phyloP scores from a whole-genome alignment of 2,329 filamentous ascomycete species.

The Ophiostoma angusticollis region DNA sequence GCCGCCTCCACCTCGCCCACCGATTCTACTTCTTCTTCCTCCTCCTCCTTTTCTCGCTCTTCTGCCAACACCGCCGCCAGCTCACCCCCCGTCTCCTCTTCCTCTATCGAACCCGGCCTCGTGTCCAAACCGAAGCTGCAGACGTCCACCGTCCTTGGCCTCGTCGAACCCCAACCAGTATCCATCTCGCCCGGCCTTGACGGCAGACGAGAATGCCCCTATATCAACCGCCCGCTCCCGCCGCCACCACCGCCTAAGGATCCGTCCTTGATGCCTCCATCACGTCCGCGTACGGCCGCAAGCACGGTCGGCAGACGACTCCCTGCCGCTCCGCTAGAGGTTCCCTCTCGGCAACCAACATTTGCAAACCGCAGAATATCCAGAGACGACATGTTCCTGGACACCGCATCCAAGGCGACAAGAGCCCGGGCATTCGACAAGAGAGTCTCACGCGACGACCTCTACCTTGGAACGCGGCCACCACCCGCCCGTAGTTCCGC shows the following conservation, averaged over 20 bases:
- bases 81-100: constrained; percentile 8
- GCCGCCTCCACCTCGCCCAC: constrained; percentile 1
- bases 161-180: constrained; percentile 20
- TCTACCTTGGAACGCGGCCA: constrained; percentile 18
- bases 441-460: constrained; percentile 30
- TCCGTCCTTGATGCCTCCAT: constrained; percentile 13
- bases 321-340: background rate
- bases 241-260: constrained; percentile 18
- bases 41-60: background rate
- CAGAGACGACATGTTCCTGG: constrained; percentile 27
- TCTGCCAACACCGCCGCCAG: constrained; percentile 3
- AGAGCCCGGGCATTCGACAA: constrained; percentile 3
- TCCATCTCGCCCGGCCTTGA: constrained; percentile 18
- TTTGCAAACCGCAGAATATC: constrained; percentile 26
- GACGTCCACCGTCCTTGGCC: constrained; percentile 18
- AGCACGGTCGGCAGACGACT: background rate
- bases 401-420: constrained; percentile 3
- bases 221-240: constrained; percentile 21
- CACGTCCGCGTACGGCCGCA: constrained; percentile 1
- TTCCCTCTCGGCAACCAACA: constrained; percentile 1
- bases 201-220: constrained; percentile 18
- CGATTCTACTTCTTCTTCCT: background rate
- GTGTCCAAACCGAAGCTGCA: constrained; percentile 25
- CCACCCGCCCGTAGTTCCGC: constrained; percentile 17
- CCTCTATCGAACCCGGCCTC: constrained; percentile 18